Evolutionary conservation across 177 flowering plant genomes (phyloP).

Genomic region (Vitis hybrid): DNA sequence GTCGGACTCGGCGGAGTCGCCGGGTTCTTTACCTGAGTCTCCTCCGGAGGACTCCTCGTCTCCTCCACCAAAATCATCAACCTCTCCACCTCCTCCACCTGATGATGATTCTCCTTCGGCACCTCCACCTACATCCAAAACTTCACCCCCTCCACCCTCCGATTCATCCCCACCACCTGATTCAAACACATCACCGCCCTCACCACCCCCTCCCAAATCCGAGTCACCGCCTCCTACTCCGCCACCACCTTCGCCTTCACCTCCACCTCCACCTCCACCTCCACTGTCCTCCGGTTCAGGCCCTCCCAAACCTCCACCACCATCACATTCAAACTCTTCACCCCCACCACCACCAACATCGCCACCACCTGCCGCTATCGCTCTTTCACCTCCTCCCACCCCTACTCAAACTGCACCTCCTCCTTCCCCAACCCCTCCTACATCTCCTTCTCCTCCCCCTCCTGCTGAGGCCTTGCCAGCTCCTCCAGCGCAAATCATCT

Average conservation of each 20-base stretch:
- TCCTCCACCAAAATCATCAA: background rate
- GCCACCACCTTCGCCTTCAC: conserved; percentile 7
- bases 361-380: conserved; percentile 14
- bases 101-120: no score
- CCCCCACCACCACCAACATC: conserved; percentile 13
- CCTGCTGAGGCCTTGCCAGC: conserved; percentile 5
- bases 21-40: conserved; percentile 6
- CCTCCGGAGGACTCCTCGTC: no score
- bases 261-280: conserved; percentile 17
- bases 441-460: conserved; percentile 11
- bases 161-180: background rate
- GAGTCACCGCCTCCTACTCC: conserved; percentile 4
- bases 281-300: background rate
- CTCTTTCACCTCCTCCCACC: conserved; percentile 14
- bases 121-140: background rate
- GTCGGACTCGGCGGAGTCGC: conserved; percentile 22
- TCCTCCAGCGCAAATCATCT: background rate
- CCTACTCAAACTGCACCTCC: conserved; percentile 16
- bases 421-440: conserved; percentile 18
- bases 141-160: background rate
- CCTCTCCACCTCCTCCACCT: background rate
- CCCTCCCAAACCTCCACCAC: conserved; percentile 4
- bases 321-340: conserved; percentile 5
- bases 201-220: background rate
- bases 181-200: background rate